Percentiles rank a stretch among this genome's conserved stretches.
Conservation (phyloP, 306 rosid species). For the Prunus dulcis region DNA sequence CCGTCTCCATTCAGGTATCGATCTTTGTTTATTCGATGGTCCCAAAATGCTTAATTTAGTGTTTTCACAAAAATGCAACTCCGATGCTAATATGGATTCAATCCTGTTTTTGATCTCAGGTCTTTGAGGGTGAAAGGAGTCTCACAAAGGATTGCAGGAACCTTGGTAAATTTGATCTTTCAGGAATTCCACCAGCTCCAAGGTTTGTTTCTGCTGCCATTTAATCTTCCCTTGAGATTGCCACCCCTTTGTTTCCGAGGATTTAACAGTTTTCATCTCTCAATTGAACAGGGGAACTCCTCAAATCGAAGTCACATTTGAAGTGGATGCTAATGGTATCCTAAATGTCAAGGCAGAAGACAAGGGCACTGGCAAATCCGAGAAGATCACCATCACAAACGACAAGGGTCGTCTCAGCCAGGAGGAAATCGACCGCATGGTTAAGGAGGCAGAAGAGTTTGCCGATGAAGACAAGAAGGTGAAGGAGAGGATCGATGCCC, state of each 20-base stretch:
- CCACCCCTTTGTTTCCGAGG: not conserved
- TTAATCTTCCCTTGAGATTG: not conserved
- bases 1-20: conserved; percentile 93
- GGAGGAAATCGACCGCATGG: conserved; percentile 97
- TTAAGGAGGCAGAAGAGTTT: conserved; percentile 92
- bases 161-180: conserved; percentile 90
- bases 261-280: conserved; percentile 7
- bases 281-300: conserved; percentile 82
- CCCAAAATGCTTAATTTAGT: not conserved
- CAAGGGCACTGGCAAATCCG: conserved; percentile 97
- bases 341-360: conserved; percentile 93
- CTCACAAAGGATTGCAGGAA: conserved; percentile 95
- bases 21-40: not conserved
- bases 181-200: conserved; percentile 98
- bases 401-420: conserved; percentile 97
- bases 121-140: conserved; percentile 98
- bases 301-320: conserved; percentile 98
- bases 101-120: conserved; percentile 37
- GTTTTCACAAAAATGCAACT: not conserved
- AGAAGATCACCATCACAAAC: conserved; percentile 96
- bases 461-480: conserved; percentile 97
- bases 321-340: conserved; percentile 98
- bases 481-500: conserved; percentile 91
- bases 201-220: conserved; percentile 45
- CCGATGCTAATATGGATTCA: not conserved